Percentiles rank a stretch among this genome's conserved stretches.
These are phyloP conservation scores for Starmerella etchellsii DNA, from an alignment of 805 yeast species.

Conservation along the genomic window DNA sequence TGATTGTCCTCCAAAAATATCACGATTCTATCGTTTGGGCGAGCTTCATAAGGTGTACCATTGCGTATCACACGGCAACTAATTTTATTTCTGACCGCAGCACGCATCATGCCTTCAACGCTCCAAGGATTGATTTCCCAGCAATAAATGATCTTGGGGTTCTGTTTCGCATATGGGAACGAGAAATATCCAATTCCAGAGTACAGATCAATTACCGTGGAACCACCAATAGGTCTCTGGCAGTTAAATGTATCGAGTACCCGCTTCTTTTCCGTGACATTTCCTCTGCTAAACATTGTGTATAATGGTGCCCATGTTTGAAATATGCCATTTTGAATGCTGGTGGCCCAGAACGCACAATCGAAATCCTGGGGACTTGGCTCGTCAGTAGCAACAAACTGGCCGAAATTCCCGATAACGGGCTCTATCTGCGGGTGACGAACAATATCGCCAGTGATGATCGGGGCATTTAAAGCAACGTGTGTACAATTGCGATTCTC, in stretches of 20 bases:
- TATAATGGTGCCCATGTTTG: conserved; percentile 78
- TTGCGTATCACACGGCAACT: conserved; percentile 28
- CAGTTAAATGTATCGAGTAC: conserved; percentile 30
- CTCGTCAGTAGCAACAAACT: conserved; percentile 14
- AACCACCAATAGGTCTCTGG: conserved; percentile 25
- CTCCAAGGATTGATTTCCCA: conserved; percentile 88
- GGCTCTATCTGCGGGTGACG: conserved; percentile 55
- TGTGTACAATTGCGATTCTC: conserved; percentile 35
- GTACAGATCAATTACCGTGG: conserved; percentile 54
- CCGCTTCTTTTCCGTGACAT: conserved; percentile 66
- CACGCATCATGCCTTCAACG: conserved; percentile 51
- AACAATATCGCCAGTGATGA: conserved; percentile 39
- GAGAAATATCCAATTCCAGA: conserved; percentile 82
- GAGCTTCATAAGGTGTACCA: conserved; percentile 27
- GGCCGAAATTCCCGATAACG: conserved; percentile 54
- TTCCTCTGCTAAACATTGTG: conserved; percentile 83
- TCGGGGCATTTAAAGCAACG: conserved; percentile 61
- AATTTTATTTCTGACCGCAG: conserved; percentile 37
- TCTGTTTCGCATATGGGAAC: conserved; percentile 45
- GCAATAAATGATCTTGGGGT: conserved; percentile 45
- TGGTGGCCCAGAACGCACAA: conserved; percentile 57
- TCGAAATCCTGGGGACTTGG: conserved; percentile 37
- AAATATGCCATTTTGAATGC: conserved; percentile 56
- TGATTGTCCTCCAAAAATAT: conserved; percentile 57
- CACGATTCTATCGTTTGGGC: conserved; percentile 28